A percentile compares a stretch with the other conserved stretches of the same genome.
phyloP scores from a whole-genome alignment of 2,329 filamentous ascomycete species.

The Aspergillus novoparasiticus region DNA sequence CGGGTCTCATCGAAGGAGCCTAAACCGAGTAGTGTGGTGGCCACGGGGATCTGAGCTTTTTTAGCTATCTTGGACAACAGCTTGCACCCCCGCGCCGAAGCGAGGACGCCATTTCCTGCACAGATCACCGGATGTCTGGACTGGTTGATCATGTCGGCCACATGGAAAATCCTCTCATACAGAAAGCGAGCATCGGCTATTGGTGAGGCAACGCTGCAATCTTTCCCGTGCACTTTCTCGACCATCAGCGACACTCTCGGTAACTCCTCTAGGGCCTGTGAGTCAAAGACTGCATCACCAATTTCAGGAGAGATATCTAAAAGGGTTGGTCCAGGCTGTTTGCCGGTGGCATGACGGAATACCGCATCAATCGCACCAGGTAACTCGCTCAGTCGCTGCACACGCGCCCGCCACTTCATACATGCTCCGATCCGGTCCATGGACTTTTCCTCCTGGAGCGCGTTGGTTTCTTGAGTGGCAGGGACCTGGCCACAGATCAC shows the following conservation, averaged over 20 bases:
- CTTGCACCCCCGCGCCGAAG: background rate
- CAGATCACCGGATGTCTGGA: background rate
- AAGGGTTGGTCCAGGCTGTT: background rate
- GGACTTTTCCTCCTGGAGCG: too few species aligned
- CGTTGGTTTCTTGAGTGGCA: background rate
- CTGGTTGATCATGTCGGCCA: background rate
- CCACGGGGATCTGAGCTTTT: slow-evolving; percentile 9
- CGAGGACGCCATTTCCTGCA: background rate
- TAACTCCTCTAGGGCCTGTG: background rate
- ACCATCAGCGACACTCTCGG: background rate
- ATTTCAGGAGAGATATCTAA: background rate
- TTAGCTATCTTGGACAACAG: background rate
- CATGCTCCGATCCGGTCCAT: background rate
- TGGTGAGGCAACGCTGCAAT: background rate
- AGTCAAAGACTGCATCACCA: background rate
- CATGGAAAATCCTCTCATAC: background rate
- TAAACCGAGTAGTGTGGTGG: slow-evolving; percentile 1
- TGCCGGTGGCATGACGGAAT: background rate
- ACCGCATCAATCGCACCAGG: background rate
- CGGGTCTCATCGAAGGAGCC: slow-evolving; percentile 5
- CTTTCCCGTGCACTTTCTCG: background rate
- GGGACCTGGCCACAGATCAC: background rate
- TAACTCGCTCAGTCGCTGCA: background rate
- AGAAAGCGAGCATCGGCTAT: too few species aligned
- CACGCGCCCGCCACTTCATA: background rate